These are phyloP conservation scores for Sophora flavescens DNA, from an alignment of 306 rosid species.

Conservation along the genomic window DNA sequence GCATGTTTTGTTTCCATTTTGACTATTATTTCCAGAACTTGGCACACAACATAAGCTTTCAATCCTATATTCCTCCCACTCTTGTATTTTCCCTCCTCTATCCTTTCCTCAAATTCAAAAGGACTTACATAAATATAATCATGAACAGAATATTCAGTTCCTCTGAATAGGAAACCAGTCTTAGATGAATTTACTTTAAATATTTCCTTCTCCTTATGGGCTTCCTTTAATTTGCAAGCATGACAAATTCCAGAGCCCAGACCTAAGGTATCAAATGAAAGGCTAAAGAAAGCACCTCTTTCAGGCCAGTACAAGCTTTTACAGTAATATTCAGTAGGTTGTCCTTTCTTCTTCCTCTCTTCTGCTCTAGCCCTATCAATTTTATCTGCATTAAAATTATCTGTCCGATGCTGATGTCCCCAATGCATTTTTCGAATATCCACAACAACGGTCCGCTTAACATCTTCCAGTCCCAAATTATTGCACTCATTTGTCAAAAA, in stretches of 20 bases:
- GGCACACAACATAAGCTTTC: conserved; percentile 81
- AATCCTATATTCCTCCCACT: conserved; percentile 91
- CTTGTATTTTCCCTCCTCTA: conserved; percentile 65
- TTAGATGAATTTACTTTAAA: conserved; percentile 55
- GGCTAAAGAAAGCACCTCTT: conserved; percentile 63
- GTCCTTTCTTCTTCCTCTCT: conserved; percentile 82
- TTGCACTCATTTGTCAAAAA: conserved; percentile 87
- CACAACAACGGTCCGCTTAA: conserved; percentile 60
- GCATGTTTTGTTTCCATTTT: conserved; percentile 51
- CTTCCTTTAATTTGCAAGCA: conserved; percentile 60
- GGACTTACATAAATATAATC: conserved; percentile 79
- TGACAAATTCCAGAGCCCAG: conserved; percentile 70
- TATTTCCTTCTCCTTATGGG: conserved; percentile 53
- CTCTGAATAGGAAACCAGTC: conserved; percentile 56
- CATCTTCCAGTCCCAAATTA: conserved; percentile 61
- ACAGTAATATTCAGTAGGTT: conserved; percentile 77
- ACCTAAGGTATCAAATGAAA: conserved; percentile 60
- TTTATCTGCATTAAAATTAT: conserved; percentile 62
- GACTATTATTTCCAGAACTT: conserved; percentile 57
- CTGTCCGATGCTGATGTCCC: conserved; percentile 85
- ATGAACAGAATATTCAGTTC: conserved; percentile 62
- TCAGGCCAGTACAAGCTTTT: conserved; percentile 70
- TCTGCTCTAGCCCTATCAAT: conserved; percentile 78
- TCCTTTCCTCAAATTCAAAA: conserved; percentile 64
- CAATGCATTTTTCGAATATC: conserved; percentile 63